Percentiles rank a stretch among this genome's conserved stretches.
phyloP scores from a whole-genome alignment of 176 grass and related monocot species.

The Zizania latifolia region DNA sequence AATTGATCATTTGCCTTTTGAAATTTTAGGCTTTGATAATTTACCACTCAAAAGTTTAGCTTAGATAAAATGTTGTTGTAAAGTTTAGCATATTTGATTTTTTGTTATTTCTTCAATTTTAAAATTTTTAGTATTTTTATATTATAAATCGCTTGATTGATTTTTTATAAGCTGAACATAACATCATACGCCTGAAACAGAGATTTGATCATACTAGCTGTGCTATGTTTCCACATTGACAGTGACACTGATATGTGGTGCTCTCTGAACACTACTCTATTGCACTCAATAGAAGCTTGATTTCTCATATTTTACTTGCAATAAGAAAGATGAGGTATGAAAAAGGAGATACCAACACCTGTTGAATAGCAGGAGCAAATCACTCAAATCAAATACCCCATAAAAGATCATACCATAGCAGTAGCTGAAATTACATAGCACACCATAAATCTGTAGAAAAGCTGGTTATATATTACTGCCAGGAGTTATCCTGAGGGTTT shows the following conservation, averaged over 20 bases:
- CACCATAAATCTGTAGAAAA: neutral
- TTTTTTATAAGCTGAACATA: neutral
- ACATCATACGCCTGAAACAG: neutral
- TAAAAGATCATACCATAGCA: neutral
- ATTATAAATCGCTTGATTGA: too few species aligned
- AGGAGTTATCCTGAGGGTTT: constrained; percentile 14
- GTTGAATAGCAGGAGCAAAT: neutral
- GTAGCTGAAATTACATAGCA: neutral
- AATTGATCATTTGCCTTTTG: too few species aligned
- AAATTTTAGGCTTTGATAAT: too few species aligned
- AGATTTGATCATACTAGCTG: neutral
- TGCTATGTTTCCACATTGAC: neutral
- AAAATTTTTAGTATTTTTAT: too few species aligned
- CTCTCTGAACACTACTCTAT: neutral
- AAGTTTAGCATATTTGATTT: too few species aligned
- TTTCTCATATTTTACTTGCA: neutral
- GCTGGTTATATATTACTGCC: neutral
- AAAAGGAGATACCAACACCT: too few species aligned
- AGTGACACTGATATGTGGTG: neutral
- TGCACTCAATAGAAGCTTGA: neutral
- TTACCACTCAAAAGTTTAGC: too few species aligned
- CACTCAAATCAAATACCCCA: neutral
- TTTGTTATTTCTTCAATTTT: too few species aligned
- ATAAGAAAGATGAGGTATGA: neutral
- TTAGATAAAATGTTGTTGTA: too few species aligned